Conservation (phyloP, 495 filamentous ascomycete genomes). For the Aspergillus cavernicola region DNA sequence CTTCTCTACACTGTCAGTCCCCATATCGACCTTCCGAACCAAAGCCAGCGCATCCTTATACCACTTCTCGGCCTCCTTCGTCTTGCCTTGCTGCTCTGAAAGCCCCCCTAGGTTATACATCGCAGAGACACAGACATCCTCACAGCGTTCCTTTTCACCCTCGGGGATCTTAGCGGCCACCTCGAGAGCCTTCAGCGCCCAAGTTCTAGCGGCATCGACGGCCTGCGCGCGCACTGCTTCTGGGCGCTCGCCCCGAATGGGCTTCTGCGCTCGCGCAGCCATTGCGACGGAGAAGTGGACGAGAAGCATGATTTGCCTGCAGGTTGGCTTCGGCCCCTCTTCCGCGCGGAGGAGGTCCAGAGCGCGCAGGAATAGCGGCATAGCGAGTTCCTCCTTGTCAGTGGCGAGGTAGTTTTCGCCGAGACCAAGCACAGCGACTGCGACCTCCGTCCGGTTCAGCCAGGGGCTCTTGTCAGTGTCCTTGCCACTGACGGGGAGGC, state of each 20-base stretch:
- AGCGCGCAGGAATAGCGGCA: constrained; percentile 85
- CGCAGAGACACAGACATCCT: constrained; percentile 79
- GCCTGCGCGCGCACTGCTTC: constrained; percentile 48
- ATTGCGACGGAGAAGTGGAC: constrained; percentile 33
- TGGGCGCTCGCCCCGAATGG: constrained; percentile 38
- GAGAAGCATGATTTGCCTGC: constrained; percentile 66
- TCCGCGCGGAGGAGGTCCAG: constrained; percentile 50
- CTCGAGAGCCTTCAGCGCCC: constrained; percentile 72
- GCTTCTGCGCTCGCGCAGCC: constrained; percentile 28
- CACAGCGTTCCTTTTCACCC: constrained; percentile 71
- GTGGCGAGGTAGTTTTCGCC: constrained; percentile 66
- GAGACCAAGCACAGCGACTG: constrained; percentile 65
- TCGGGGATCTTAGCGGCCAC: constrained; percentile 53
- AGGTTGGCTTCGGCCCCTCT: constrained; percentile 48
- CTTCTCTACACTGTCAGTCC: too few species aligned
- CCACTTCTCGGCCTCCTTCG: constrained; percentile 52
- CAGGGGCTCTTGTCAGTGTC: constrained; percentile 63
- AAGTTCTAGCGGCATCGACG: constrained; percentile 59
- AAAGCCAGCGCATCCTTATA: constrained; percentile 60
- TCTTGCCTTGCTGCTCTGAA: constrained; percentile 63
- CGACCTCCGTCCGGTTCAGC: constrained; percentile 69
- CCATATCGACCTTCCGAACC: constrained; percentile 54
- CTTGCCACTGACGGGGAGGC: constrained; percentile 38
- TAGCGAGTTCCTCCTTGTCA: constrained; percentile 69
- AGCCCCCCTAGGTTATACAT: constrained; percentile 83